These are phyloP conservation scores for Phytopythium delawarense DNA, from an alignment of 352 stramenopile species.

Conservation along the genomic window DNA sequence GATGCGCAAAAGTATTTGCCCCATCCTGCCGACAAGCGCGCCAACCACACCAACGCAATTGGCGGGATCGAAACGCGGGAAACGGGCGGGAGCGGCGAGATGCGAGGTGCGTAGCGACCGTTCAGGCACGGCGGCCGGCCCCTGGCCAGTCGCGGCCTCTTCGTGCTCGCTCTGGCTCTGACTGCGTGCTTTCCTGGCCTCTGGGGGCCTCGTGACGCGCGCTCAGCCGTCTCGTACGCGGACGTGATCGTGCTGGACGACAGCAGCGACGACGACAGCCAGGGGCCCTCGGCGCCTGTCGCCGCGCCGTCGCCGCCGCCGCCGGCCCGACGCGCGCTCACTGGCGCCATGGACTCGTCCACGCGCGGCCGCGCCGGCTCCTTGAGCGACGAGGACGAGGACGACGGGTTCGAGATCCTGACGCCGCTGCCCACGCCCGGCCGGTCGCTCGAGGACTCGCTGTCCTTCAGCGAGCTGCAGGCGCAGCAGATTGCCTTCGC, in stretches of 20 bases:
- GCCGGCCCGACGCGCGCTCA: not conserved
- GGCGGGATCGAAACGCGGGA: not conserved
- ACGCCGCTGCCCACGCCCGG: conserved; percentile 12
- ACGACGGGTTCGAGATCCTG: conserved; percentile 10
- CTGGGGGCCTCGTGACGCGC: not conserved
- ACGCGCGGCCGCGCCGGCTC: not conserved
- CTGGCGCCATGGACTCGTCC: conserved; percentile 1
- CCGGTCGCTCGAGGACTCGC: conserved; percentile 27
- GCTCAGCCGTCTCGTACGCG: conserved; percentile 14
- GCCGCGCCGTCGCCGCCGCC: not conserved
- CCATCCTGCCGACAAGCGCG: not conserved
- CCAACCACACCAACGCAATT: not conserved
- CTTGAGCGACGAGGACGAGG: conserved; percentile 6
- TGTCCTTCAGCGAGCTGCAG: conserved; percentile 62
- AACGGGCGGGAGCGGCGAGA: not conserved
- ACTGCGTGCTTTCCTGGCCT: not conserved
- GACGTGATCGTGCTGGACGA: conserved; percentile 52
- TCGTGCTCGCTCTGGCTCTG: not conserved
- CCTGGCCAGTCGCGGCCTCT: not conserved
- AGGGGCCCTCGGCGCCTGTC: not conserved
- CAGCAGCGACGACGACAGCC: conserved; percentile 30
- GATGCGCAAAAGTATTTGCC: not conserved
- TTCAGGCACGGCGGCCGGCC: not conserved
- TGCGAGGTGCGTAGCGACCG: conserved; percentile 7
- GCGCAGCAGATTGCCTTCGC: conserved; percentile 52